These are phyloP conservation scores for Ceratocystis cubensis DNA, from an alignment of 2,329 filamentous ascomycete species.

Conservation along the genomic window DNA sequence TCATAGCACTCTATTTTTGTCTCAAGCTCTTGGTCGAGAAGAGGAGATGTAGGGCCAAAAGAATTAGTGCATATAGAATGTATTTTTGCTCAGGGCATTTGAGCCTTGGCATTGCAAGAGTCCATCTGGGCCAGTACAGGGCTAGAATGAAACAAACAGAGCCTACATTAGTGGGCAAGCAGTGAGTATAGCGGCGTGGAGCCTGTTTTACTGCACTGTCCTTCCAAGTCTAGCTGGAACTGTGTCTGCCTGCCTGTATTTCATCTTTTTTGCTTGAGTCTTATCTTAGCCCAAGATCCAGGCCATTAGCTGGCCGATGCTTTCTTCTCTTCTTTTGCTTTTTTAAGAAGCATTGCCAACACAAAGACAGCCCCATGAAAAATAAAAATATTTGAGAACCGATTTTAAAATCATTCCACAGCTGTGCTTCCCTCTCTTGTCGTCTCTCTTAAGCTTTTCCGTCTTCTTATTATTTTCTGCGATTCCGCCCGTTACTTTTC, in stretches of 20 bases:
- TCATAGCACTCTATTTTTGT: not conserved
- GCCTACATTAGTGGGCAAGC: too few species aligned
- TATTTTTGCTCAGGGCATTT: not conserved
- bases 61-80: not conserved
- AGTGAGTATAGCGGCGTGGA: too few species aligned
- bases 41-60: not conserved
- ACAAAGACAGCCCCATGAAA: not conserved
- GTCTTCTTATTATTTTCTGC: not conserved
- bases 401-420: not conserved
- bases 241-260: too few species aligned
- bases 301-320: not conserved
- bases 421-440: constrained; percentile 8
- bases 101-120: not conserved
- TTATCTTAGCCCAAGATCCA: too few species aligned
- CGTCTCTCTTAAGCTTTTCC: not conserved
- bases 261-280: too few species aligned
- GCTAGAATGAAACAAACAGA: too few species aligned
- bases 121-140: too few species aligned
- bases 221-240: too few species aligned
- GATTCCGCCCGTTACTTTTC: not conserved
- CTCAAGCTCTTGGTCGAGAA: not conserved
- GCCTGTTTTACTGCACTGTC: too few species aligned
- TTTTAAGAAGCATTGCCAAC: too few species aligned
- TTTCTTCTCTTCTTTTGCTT: not conserved
- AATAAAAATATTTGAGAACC: not conserved